Conservation (phyloP, 768 basidiomycete genomes). For the Calocera cornea region DNA sequence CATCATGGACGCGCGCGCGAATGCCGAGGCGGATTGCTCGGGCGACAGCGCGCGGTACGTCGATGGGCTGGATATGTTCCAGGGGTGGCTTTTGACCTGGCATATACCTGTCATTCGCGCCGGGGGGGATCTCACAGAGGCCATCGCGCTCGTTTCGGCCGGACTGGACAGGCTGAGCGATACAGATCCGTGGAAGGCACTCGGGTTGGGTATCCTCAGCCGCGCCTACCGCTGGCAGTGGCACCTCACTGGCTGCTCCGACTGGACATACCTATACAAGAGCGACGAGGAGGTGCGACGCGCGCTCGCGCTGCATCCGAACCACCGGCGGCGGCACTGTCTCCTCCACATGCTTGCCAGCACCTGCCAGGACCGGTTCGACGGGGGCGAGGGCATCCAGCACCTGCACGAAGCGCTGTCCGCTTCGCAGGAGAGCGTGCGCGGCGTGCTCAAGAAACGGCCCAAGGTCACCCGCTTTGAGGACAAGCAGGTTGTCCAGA, state of each 20-base stretch:
- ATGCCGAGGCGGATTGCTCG: neutral
- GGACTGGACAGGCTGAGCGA: neutral
- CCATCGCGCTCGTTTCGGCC: neutral
- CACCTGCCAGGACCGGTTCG: neutral
- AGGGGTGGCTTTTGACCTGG: neutral
- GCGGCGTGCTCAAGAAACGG: neutral
- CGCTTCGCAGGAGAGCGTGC: neutral
- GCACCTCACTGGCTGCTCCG: neutral
- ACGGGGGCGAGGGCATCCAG: neutral
- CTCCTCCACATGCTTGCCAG: neutral
- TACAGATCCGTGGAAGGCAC: neutral
- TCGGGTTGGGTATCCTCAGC: neutral
- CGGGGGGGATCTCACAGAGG: neutral
- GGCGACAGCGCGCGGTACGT: neutral
- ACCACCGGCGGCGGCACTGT: neutral
- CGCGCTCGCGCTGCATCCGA: neutral
- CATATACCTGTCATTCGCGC: neutral
- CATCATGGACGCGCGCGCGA: neutral
- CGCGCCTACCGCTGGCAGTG: neutral
- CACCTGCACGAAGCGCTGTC: neutral
- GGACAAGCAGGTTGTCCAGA: neutral
- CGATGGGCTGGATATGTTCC: neutral
- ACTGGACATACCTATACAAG: neutral
- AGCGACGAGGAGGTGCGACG: neutral
- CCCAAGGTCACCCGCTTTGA: neutral